A percentile compares a stretch with the other conserved stretches of the same genome.
Evolutionary conservation across 1,284 basidiomycete genomes (phyloP).

Genomic region (Leccinum subfulvum): DNA sequence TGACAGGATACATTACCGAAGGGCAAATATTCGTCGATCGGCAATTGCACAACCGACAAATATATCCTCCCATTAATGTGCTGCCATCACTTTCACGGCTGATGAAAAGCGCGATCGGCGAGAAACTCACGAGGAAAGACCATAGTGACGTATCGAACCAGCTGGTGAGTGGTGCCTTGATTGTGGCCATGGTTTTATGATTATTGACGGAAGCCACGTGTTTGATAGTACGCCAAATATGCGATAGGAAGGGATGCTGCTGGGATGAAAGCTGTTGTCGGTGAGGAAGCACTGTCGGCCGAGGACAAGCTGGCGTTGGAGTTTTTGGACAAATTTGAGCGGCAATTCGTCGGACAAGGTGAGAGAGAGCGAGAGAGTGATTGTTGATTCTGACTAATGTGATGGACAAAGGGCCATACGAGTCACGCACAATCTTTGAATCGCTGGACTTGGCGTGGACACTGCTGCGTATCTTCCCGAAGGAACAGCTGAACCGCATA

Average conservation of each 20-base stretch:
- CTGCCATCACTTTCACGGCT: slow-evolving; percentile 96
- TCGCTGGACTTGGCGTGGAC: slow-evolving; percentile 98
- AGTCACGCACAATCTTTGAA: slow-evolving; percentile 96
- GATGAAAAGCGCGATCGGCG: slow-evolving; percentile 99
- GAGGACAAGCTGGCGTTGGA: slow-evolving; percentile 94
- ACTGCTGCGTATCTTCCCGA: slow-evolving; percentile 96
- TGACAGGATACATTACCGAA: slow-evolving; percentile 99
- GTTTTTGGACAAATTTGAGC: slow-evolving; percentile 94
- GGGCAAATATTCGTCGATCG: slow-evolving; percentile 99
- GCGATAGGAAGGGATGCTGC: slow-evolving; percentile 97
- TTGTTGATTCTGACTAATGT: slow-evolving; percentile 7
- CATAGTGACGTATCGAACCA: slow-evolving; percentile 99
- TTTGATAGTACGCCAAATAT: slow-evolving; percentile 90
- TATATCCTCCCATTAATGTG: slow-evolving; percentile 99
- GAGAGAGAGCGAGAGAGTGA: slow-evolving; percentile 27
- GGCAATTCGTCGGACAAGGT: slow-evolving; percentile 94
- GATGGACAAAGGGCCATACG: slow-evolving; percentile 73
- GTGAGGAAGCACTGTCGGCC: slow-evolving; percentile 92
- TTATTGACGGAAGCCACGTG: slow-evolving; percentile 25
- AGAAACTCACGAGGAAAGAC: slow-evolving; percentile 95
- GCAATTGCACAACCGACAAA: slow-evolving; percentile 90
- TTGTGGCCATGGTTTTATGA: slow-evolving; percentile 21
- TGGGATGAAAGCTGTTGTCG: slow-evolving; percentile 99
- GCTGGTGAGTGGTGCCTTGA: slow-evolving; percentile 55
- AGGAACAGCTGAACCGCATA: slow-evolving; percentile 96